Evolutionary conservation across 2,329 filamentous ascomycete species (phyloP).

Genomic region (Alternaria hordeiaustralica): DNA sequence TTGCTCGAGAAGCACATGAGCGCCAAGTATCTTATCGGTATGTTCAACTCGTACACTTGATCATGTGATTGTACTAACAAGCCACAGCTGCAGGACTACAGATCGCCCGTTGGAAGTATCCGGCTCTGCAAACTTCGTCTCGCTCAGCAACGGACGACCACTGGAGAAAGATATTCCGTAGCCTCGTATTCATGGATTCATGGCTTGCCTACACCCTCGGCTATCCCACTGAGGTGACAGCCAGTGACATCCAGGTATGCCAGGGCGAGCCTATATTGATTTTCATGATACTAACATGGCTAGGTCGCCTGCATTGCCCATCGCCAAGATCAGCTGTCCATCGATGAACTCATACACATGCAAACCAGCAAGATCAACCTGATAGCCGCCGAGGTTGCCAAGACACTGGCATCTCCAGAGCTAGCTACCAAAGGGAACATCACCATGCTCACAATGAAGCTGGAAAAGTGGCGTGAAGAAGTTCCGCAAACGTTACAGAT

Average conservation of each 20-base stretch:
- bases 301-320: slow-evolving; percentile 31
- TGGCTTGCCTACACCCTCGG: slow-evolving; percentile 50
- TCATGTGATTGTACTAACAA: slow-evolving; percentile 1
- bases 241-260: slow-evolving; percentile 37
- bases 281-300: slow-evolving; percentile 16
- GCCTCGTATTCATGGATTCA: slow-evolving; percentile 49
- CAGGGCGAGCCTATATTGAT: not conserved
- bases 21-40: slow-evolving; percentile 46
- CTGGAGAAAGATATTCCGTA: slow-evolving; percentile 42
- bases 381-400: slow-evolving; percentile 46
- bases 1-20: slow-evolving; percentile 49
- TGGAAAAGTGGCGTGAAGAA: slow-evolving; percentile 43
- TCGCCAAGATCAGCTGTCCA: slow-evolving; percentile 17
- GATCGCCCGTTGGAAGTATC: slow-evolving; percentile 45
- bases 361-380: slow-evolving; percentile 47
- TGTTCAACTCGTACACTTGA: slow-evolving; percentile 6
- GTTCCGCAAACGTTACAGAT: slow-evolving; percentile 44
- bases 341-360: slow-evolving; percentile 43
- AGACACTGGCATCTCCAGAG: slow-evolving; percentile 39
- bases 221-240: slow-evolving; percentile 41
- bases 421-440: slow-evolving; percentile 39
- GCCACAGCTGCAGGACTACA: slow-evolving; percentile 44
- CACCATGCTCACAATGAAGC: slow-evolving; percentile 35
- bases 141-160: slow-evolving; percentile 15
- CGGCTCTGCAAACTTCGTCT: slow-evolving; percentile 6